Base-by-base conservation (phyloP, 2,329 filamentous ascomycete species). In the Arthrobotrys sinensis region DNA sequence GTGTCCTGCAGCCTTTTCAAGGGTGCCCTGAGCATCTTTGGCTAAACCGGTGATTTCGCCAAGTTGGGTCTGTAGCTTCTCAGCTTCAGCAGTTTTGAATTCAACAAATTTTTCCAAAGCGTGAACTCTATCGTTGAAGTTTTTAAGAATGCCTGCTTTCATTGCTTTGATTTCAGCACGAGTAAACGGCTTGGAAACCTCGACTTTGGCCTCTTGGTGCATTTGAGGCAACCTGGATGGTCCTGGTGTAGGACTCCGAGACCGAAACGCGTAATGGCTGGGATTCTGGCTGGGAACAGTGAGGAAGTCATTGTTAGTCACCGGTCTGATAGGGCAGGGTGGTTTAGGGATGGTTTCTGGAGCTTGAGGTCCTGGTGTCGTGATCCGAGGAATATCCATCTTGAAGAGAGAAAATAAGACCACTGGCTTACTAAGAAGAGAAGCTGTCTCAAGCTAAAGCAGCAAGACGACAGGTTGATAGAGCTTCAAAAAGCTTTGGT, bases 91-190 rank as follows among this genome's bases (percentile, higher is more conserved):
- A 6, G 21, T 52, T 32, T 71, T 52, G 11, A 50, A 5, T 28
- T 19, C 52, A 24, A 72, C 52, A n/a, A 36, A 16, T 16, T 32
- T 40, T 8, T 67, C 50, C 14, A 78, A 19, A 19, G 66, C 55
- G 1, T 60, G n/a, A 40, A 78, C 71, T 3, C 67, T 52, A 19
- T 68, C 11, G 21, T 66, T 50, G 45, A 72, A 64, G 36, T 48
- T 43, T 12, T 24, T n/a, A n/a, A 72, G 14, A 16, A 78, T 50
- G 19, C 46, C 62, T 45, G 34, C 62, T 28, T 64, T 67, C 75
- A 78, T 62, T 16, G 50, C 63, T 21, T 72, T 57, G 21, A 34
- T 45, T 16, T 45, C 48, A n/a, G 12, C 24, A 32, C 65, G 73
- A 40, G 8, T 43, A 3, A 28, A 63, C 16, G 34, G 19, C 19